Conservation (phyloP, 2,329 filamentous ascomycete species). For the Fusarium austroafricanum region DNA sequence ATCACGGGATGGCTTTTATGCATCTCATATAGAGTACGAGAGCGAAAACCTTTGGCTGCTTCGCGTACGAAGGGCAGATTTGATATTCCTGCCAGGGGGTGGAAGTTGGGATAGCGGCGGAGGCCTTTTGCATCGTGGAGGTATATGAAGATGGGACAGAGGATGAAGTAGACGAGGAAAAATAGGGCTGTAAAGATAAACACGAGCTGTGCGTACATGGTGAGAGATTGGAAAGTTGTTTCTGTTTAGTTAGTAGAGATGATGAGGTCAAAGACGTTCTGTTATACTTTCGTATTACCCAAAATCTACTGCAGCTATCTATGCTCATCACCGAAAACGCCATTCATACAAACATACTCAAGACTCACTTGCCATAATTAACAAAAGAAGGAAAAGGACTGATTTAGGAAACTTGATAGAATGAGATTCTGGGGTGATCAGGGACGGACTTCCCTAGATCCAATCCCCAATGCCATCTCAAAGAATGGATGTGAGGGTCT, state of each 20-base stretch:
- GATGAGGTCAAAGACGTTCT: not conserved
- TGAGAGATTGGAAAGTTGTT: not conserved
- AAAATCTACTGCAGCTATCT: not conserved
- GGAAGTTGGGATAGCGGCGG: slow-evolving; percentile 39
- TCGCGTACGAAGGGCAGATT: slow-evolving; percentile 39
- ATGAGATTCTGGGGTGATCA: not conserved
- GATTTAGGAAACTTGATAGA: slow-evolving; percentile 11
- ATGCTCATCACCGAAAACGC: not conserved
- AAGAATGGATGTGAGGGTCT: not conserved
- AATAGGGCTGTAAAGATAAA: slow-evolving; percentile 11
- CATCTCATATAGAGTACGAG: slow-evolving; percentile 59
- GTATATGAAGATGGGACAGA: slow-evolving; percentile 33
- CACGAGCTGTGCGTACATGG: slow-evolving; percentile 38
- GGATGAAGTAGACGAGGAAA: slow-evolving; percentile 29
- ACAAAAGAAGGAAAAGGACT: not conserved
- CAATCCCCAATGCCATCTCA: not conserved
- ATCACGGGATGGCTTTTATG: slow-evolving; percentile 56
- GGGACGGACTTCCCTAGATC: not conserved
- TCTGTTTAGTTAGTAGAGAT: not conserved
- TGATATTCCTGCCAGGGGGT: slow-evolving; percentile 36
- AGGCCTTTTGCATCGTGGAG: slow-evolving; percentile 54
- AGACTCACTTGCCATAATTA: slow-evolving; percentile 12
- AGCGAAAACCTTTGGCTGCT: slow-evolving; percentile 52
- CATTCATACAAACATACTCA: not conserved
- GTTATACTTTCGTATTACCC: slow-evolving; percentile 10